Evolutionary conservation across 75 land plant species (phyloP).

Genomic region (Cryptomeria japonica): DNA sequence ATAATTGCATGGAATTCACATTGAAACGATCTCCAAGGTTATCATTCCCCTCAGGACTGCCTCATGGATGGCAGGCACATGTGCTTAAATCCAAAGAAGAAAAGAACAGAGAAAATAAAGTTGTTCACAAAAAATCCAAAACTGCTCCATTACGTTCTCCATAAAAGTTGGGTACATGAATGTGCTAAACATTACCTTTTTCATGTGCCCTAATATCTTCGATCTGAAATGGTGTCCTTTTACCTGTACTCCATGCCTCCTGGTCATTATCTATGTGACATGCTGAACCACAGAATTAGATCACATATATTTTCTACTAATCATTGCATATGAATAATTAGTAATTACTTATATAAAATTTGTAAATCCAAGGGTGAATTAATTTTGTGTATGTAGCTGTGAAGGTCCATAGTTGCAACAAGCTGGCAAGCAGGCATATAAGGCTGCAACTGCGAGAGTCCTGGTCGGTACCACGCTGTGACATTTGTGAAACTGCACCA

Average conservation of each 20-base stretch:
- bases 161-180: not conserved
- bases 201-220: not conserved
- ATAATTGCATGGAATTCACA: not conserved
- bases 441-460: constrained; percentile 81
- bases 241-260: not conserved
- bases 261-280: not conserved
- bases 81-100: not conserved
- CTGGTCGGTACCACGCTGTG: constrained; percentile 78
- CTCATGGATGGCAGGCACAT: not conserved
- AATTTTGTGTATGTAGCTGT: constrained; percentile 8
- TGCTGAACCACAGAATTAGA: not conserved
- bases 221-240: not conserved
- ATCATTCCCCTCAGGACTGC: not conserved
- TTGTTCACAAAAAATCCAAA: not conserved
- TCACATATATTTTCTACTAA: not conserved
- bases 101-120: not conserved
- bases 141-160: not conserved
- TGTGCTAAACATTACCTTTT: not conserved
- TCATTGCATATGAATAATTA: not conserved
- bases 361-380: not conserved
- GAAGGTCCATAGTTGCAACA: constrained; percentile 55
- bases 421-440: constrained; percentile 70
- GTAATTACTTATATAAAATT: not conserved
- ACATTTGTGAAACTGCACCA: constrained; percentile 94
- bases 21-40: no score